Evolutionary conservation across 2,329 filamentous ascomycete genomes (phyloP).

Genomic region (Zymoseptoria pseudotritici): DNA sequence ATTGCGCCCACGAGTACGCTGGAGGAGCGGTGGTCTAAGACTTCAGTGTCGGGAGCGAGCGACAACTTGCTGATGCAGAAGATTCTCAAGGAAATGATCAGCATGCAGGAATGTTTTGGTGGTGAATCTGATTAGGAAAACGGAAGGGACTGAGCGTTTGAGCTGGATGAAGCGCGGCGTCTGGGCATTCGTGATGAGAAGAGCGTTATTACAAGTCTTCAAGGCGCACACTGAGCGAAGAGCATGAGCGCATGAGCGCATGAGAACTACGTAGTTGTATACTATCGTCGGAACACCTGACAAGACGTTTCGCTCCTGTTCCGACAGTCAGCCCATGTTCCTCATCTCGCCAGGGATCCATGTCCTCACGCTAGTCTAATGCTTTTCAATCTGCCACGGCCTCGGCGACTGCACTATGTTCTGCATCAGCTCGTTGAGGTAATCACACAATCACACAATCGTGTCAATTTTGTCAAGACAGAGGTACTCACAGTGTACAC

Average conservation of each 20-base stretch:
- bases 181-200: background rate
- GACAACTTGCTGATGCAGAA: conserved; percentile 64
- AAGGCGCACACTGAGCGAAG: background rate
- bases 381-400: background rate
- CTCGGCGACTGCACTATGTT: background rate
- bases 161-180: background rate
- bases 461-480: background rate
- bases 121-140: conserved; percentile 2
- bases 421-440: background rate
- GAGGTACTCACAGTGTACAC: background rate
- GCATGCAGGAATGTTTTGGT: conserved; percentile 39
- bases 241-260: background rate
- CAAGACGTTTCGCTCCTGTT: background rate
- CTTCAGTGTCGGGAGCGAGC: conserved; percentile 34
- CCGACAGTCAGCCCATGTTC: background rate
- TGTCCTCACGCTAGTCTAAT: background rate
- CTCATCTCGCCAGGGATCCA: background rate
- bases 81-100: conserved; percentile 61
- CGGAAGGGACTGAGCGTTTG: background rate
- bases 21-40: conserved; percentile 55
- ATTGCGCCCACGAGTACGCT: conserved; percentile 66
- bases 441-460: background rate
- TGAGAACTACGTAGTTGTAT: background rate
- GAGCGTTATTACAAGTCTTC: background rate
- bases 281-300: background rate